Evolutionary conservation across 495 filamentous ascomycete species (phyloP).

Genomic region (Aspergillus campestris): DNA sequence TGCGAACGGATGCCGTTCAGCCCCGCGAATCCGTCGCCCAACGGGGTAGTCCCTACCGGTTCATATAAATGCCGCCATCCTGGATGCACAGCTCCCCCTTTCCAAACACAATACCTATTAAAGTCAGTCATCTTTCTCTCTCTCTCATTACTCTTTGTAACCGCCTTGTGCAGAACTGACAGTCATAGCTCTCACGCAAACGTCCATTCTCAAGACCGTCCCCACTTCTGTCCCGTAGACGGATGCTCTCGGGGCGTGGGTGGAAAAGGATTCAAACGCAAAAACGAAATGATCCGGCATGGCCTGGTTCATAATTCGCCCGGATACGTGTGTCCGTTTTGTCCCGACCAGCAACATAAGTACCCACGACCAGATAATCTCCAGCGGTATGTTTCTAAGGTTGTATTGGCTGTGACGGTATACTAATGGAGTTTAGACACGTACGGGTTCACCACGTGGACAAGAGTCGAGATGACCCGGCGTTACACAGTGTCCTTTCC

Average conservation of each 20-base stretch:
- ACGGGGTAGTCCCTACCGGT: slow-evolving; percentile 18
- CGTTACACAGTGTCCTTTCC: slow-evolving; percentile 68
- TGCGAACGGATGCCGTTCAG: slow-evolving; percentile 19
- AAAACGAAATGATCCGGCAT: slow-evolving; percentile 99
- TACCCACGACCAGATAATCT: slow-evolving; percentile 97
- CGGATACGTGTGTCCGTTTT: slow-evolving; percentile 96
- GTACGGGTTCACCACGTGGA: slow-evolving; percentile 84
- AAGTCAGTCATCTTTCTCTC: slow-evolving; percentile 45
- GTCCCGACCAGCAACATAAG: slow-evolving; percentile 89
- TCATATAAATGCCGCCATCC: slow-evolving; percentile 57
- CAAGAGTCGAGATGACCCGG: slow-evolving; percentile 76
- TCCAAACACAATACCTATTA: slow-evolving; percentile 83
- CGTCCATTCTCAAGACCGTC: slow-evolving; percentile 83
- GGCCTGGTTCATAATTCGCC: slow-evolving; percentile 92
- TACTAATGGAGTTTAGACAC: slow-evolving; percentile 47
- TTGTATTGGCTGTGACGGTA: background rate
- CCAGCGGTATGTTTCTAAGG: slow-evolving; percentile 59
- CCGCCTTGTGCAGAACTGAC: slow-evolving; percentile 12
- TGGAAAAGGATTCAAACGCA: slow-evolving; percentile 95
- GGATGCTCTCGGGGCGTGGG: slow-evolving; percentile 71
- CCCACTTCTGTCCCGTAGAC: slow-evolving; percentile 82
- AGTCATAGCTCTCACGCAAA: slow-evolving; percentile 84
- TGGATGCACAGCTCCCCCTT: slow-evolving; percentile 75
- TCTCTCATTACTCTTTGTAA: background rate
- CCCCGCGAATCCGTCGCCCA: slow-evolving; percentile 13